Evolutionary conservation across 805 yeast genomes (phyloP).

Genomic region (Candida xyloterini): DNA sequence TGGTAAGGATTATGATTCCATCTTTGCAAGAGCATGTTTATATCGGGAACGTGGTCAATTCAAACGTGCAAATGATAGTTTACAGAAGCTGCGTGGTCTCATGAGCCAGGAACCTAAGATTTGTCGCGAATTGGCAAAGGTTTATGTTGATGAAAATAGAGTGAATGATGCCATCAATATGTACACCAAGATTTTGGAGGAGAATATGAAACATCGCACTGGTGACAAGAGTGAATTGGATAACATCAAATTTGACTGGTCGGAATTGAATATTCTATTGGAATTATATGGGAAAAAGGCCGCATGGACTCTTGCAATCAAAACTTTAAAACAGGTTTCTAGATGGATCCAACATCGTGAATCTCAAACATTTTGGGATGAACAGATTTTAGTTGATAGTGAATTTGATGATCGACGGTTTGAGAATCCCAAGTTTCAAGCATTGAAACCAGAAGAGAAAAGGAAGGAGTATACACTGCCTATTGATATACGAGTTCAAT

Average conservation of each 20-base stretch:
- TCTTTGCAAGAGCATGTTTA: slow-evolving; percentile 63
- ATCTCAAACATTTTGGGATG: slow-evolving; percentile 65
- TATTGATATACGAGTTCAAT: slow-evolving; percentile 79
- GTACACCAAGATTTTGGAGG: slow-evolving; percentile 61
- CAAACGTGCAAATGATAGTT: slow-evolving; percentile 72
- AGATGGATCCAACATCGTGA: slow-evolving; percentile 80
- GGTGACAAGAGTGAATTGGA: slow-evolving; percentile 21
- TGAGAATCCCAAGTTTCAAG: slow-evolving; percentile 42
- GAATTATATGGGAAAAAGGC: slow-evolving; percentile 74
- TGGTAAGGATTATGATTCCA: slow-evolving; percentile 48
- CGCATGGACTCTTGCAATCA: slow-evolving; percentile 62
- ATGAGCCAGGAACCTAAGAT: slow-evolving; percentile 61
- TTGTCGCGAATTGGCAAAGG: slow-evolving; percentile 58
- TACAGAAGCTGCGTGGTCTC: slow-evolving; percentile 52
- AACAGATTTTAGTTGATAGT: slow-evolving; percentile 54
- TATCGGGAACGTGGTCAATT: slow-evolving; percentile 64
- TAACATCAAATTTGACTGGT: slow-evolving; percentile 72
- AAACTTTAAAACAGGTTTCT: slow-evolving; percentile 63
- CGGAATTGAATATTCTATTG: slow-evolving; percentile 77
- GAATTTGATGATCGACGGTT: slow-evolving; percentile 78
- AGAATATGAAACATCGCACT: slow-evolving; percentile 47
- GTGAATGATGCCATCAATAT: slow-evolving; percentile 71
- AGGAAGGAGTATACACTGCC: slow-evolving; percentile 57
- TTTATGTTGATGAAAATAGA: slow-evolving; percentile 51
- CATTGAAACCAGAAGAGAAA: slow-evolving; percentile 38